These are phyloP conservation scores for Paracorniculantispora psalliotae DNA, from an alignment of 2,329 filamentous ascomycete species.

Conservation along the genomic window DNA sequence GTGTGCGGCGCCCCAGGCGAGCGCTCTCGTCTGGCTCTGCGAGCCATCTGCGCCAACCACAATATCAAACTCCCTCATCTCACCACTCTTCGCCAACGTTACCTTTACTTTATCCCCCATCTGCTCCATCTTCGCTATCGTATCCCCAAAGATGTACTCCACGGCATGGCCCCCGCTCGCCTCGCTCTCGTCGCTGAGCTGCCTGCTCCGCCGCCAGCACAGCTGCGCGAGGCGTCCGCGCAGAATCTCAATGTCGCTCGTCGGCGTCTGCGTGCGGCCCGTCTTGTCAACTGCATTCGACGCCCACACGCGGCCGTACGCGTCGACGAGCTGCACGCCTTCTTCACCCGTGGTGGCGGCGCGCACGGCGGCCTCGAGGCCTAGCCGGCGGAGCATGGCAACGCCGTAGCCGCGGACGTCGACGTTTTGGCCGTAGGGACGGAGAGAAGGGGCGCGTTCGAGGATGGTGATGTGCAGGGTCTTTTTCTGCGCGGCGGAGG, in stretches of 20 bases:
- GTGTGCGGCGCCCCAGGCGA: conserved; percentile 27
- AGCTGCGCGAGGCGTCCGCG: conserved; percentile 41
- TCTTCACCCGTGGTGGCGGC: conserved; percentile 39
- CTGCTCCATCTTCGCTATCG: conserved; percentile 25
- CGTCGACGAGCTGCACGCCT: conserved; percentile 44
- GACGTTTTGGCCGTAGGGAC: conserved; percentile 39
- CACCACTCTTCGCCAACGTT: conserved; percentile 39
- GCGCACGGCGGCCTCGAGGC: conserved; percentile 33
- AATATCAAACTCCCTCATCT: conserved; percentile 40
- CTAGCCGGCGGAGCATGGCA: conserved; percentile 33
- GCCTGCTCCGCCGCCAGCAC: conserved; percentile 31
- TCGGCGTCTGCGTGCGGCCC: conserved; percentile 39
- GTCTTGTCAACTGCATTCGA: conserved; percentile 36
- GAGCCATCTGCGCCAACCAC: conserved; percentile 53
- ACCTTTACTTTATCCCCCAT: conserved; percentile 27
- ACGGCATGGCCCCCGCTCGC: conserved; percentile 15
- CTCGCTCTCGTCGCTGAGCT: conserved; percentile 37
- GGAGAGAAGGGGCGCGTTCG: conserved; percentile 34
- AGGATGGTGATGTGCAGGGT: conserved; percentile 34
- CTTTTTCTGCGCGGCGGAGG: conserved; percentile 16
- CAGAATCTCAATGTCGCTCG: conserved; percentile 57
- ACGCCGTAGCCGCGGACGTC: conserved; percentile 41
- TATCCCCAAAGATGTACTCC: conserved; percentile 26
- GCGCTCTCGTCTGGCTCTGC: conserved; percentile 41
- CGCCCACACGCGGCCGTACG: conserved; percentile 32